Conservation (phyloP, 176 grass and related monocot genomes). For the Guadua angustifolia region DNA sequence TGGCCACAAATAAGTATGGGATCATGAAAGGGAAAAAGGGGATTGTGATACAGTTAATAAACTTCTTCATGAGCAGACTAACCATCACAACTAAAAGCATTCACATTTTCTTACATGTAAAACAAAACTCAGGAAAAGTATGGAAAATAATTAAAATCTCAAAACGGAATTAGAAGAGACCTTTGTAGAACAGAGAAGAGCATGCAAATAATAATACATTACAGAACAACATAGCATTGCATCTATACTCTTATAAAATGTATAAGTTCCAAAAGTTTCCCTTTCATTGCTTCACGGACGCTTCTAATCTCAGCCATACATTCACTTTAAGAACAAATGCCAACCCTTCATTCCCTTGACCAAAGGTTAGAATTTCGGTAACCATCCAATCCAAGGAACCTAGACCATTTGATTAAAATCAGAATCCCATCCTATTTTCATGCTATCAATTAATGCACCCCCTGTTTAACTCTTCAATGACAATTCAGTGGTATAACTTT, state of each 20-base stretch:
- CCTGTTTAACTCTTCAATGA: conserved; percentile 1
- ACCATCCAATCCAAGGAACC: background rate
- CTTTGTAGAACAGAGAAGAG: background rate
- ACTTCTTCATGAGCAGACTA: conserved; percentile 6
- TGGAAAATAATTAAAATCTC: conserved; percentile 1
- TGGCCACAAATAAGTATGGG: conserved; percentile 36
- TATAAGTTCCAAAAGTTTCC: background rate
- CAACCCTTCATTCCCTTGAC: background rate
- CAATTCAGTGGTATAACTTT: background rate
- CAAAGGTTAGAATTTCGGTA: background rate
- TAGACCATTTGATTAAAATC: background rate
- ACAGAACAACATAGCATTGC: conserved; percentile 4
- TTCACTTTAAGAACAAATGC: background rate
- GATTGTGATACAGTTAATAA: conserved; percentile 21
- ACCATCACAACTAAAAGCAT: conserved; percentile 19
- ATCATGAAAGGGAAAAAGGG: conserved; percentile 29
- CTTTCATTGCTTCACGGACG: background rate
- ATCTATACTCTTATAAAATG: background rate
- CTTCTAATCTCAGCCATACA: background rate
- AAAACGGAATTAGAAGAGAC: background rate
- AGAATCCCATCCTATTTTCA: background rate
- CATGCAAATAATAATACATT: conserved; percentile 8
- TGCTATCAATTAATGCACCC: background rate
- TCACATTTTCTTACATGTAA: background rate
- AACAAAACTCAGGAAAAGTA: background rate